Evolutionary conservation across 2,329 filamentous ascomycete genomes (phyloP).

Genomic region (Paecilomyces dactylethromorphus): DNA sequence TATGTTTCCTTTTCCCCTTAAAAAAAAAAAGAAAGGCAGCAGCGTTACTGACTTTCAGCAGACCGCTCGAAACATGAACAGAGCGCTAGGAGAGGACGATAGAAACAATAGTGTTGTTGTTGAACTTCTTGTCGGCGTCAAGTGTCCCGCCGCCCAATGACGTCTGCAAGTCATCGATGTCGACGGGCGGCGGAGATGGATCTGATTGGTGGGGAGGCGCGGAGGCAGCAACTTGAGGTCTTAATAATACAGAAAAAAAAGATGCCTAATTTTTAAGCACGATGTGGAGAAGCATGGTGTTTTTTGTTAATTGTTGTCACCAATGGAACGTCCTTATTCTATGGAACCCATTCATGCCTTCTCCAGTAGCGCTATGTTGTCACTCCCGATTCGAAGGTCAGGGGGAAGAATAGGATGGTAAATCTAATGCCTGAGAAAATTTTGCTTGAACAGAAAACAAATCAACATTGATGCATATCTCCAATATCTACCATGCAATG

Average conservation of each 20-base stretch:
- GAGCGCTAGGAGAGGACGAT: neutral
- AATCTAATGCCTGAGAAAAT: neutral
- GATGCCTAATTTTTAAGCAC: neutral
- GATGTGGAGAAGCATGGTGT: too few species aligned
- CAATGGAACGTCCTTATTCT: neutral
- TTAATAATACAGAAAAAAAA: neutral
- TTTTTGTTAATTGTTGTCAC: neutral
- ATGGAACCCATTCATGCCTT: neutral
- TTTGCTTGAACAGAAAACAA: neutral
- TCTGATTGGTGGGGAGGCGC: conserved; percentile 1
- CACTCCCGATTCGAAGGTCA: neutral
- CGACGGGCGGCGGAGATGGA: neutral
- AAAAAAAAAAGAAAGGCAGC: neutral
- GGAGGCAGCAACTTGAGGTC: neutral
- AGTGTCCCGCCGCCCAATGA: conserved; percentile 18
- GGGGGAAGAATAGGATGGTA: neutral
- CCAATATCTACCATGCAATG: neutral
- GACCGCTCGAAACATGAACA: neutral
- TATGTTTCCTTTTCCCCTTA: neutral
- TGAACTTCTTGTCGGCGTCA: neutral
- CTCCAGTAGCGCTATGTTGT: neutral
- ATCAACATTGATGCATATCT: neutral
- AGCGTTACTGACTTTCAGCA: neutral
- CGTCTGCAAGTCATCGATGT: conserved; percentile 4
- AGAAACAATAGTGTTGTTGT: neutral